A percentile compares a stretch with the other conserved stretches of the same genome.
Evolutionary conservation across 1,284 basidiomycete genomes (phyloP).

Genomic region (Melampsora americana): DNA sequence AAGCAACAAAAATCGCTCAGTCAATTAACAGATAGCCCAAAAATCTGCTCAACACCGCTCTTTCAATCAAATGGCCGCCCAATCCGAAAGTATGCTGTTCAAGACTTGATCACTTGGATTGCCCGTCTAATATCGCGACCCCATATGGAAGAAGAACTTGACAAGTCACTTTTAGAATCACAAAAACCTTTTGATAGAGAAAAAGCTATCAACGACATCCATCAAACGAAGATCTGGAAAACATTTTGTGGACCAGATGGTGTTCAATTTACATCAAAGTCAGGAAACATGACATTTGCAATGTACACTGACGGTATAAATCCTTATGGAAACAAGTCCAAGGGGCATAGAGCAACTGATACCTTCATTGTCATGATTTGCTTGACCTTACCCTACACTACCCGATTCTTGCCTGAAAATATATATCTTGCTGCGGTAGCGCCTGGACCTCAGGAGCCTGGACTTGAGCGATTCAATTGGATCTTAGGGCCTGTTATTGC

Average conservation of each 20-base stretch:
- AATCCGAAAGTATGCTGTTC: constrained; percentile 4
- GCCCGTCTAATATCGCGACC: constrained; percentile 11
- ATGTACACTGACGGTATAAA: constrained; percentile 2
- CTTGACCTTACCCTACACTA: not conserved
- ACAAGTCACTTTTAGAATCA: not conserved
- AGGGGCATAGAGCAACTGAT: not conserved
- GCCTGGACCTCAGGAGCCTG: constrained; percentile 50
- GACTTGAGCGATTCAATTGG: constrained; percentile 50
- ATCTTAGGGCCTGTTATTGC: constrained; percentile 52
- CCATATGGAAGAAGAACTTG: constrained; percentile 12
- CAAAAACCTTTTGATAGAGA: not conserved
- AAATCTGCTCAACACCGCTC: no score
- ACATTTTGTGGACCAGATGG: constrained; percentile 8
- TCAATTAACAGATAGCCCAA: no score
- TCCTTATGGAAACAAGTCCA: not conserved
- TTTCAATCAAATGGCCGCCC: not conserved
- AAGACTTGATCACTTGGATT: constrained; percentile 15
- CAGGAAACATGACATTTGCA: constrained; percentile 1
- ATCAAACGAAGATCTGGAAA: constrained; percentile 3
- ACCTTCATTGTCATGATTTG: not conserved
- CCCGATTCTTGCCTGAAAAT: not conserved
- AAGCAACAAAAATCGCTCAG: no score
- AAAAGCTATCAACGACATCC: not conserved
- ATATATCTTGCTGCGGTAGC: constrained; percentile 55
- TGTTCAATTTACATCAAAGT: not conserved